These are phyloP conservation scores for Helminthosporium solani DNA, from an alignment of 2,329 filamentous ascomycete genomes.

Conservation along the genomic window DNA sequence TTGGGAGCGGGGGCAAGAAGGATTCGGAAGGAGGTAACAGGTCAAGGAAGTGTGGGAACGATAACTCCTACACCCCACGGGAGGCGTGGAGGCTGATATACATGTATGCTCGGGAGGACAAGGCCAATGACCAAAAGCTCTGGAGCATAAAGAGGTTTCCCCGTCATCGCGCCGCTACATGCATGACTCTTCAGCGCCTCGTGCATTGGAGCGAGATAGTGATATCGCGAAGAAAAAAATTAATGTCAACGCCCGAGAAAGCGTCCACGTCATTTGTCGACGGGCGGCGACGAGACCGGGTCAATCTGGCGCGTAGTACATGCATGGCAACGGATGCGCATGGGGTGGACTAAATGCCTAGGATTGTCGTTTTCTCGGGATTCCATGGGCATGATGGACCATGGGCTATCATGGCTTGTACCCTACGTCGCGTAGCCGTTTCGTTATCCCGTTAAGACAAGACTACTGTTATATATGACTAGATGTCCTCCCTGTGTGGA, in stretches of 20 bases:
- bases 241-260: constrained; percentile 20
- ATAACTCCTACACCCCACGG: constrained; percentile 40
- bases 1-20: constrained; percentile 20
- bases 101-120: constrained; percentile 19
- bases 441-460: constrained; percentile 39
- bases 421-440: constrained; percentile 33
- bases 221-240: constrained; percentile 32
- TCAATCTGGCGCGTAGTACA: constrained; percentile 40
- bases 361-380: constrained; percentile 13
- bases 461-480: constrained; percentile 32
- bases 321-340: constrained; percentile 39
- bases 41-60: constrained; percentile 11
- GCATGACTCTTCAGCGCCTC: constrained; percentile 22
- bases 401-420: constrained; percentile 5
- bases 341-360: constrained; percentile 17
- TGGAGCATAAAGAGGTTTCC: background rate
- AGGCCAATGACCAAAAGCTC: constrained; percentile 23
- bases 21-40: constrained; percentile 23
- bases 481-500: constrained; percentile 36
- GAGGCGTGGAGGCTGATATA: constrained; percentile 43
- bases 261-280: constrained; percentile 43
- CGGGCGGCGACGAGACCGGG: constrained; percentile 21
- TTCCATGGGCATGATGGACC: constrained; percentile 14
- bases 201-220: constrained; percentile 43
- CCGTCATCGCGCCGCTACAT: constrained; percentile 18